Evolutionary conservation across 768 basidiomycete genomes (phyloP), one percentile per base, ranked within the genome.

Genomic region (Collybiopsis luxurians): DNA sequence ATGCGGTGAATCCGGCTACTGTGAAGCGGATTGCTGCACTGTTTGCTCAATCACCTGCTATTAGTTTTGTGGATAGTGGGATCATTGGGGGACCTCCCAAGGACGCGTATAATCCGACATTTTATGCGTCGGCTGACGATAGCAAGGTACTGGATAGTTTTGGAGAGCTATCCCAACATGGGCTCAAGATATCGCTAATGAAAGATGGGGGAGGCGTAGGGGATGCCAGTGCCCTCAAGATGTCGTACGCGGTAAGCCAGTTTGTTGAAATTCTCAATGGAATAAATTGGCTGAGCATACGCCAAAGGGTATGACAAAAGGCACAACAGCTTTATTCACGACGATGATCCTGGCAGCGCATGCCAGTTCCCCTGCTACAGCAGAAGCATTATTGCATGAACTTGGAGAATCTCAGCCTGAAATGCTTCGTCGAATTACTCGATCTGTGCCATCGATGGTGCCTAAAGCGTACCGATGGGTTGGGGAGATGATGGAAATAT

Each of bases 391-490:
- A 12, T 44, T 84, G 52, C 66, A 71, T 40, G 84, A 84, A 60
- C 69, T 84, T 31, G 61, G 69, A 43, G 58, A 64, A 21, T 83
- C 81, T 15, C 79, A 83, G 63, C 77, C 80, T 3, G 63, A 59
- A 17, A 55, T 78, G 26, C 69, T 86, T 11, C 61, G 73, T 59
- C 71, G 74, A 21, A 67, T 82, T 47, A 69, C 70, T 3, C 63
- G 63, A 45, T 59, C 60, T 1, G 66, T 84, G 27, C 79, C 81
- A 4, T 56, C 66, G 31, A 82, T 84, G 82, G 67, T 83, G 19
- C 81, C 79, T n/a, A 87, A 85, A 60, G 81, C 82, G 3, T 85
- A 87, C 61, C 74, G 84, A 49, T 86, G 77, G 79, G 76, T 80
- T 13, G 79, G 77, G 45, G 84, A 86, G 71, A 86, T 84, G 84